Base-by-base conservation (phyloP, 2,329 filamentous ascomycete genomes). In the Emergomyces orientalis region DNA sequence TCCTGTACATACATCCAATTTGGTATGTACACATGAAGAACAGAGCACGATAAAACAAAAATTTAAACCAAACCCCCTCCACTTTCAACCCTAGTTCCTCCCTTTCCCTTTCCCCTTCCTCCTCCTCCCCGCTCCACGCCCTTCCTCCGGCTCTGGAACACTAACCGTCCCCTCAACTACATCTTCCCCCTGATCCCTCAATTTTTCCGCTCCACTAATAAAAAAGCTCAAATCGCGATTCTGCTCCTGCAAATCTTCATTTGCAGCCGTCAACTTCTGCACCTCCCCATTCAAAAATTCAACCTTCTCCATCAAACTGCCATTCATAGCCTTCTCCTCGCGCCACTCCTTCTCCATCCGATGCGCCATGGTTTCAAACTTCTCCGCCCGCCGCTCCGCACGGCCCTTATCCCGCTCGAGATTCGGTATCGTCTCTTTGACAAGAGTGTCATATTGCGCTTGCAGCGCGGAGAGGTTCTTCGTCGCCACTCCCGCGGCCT, bases 171-270 rank as follows among this genome's bases (percentile, higher is more conserved):
- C 89, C 60, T 88, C 88, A 67, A 87, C 85, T 45, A 94, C 75
- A 73, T 93, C 89, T n/a, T 88, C 89, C 39, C 85, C 83, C 63
- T 84, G 41, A 83, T 69, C 83, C 77, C 84, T 87, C 69, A 97
- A 76, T 75, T 91, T 93, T 75, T 94, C 86, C 74, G 89, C 86
- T 0, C 90, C 88, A 25, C 86, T 89, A 64, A 97, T 93, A 71
- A 93, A 96, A 82, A 96, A 92, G 59, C 82, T 86, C 72, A 97
- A 73, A 73, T 97, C 93, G 17, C 89, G 84, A 72, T 96, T 96
- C 81, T 91, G 88, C 73, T 96, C 91, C 67, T 86, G 85, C 52
- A 96, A 76, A 68, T 96, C 91, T 47, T 79, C 81, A 67, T 89
- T 88, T 74, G 91, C 65, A 67, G 73, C 65, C 68, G 83, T 83